Evolutionary conservation across 2,329 filamentous ascomycete genomes (phyloP), one percentile per base, ranked within the genome.

Genomic region (Arthrobotrys sphaeroides): DNA sequence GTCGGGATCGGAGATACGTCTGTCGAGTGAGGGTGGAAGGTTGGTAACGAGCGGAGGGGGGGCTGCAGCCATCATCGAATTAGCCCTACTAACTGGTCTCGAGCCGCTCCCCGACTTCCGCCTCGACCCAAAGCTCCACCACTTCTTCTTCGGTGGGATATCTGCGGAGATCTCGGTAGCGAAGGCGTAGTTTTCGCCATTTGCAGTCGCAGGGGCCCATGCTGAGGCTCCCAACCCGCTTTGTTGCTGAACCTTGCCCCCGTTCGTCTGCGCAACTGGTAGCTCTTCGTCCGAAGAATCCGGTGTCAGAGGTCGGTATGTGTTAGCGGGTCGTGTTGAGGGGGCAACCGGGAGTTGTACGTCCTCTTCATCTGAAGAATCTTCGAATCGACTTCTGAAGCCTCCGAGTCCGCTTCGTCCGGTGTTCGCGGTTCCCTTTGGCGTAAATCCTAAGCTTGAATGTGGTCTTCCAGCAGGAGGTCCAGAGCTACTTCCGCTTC

Each of bases 121-220:
- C 51, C 57, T 74, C 4, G 70, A 74, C 16, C 70, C 70, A 51
- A 74, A 74, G 26, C 45, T 68, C 70, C 70, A 74, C 70, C 70
- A 74, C 22, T 74, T 74, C 62, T 74, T 74, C 70, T 74, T 74
- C 12, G 70, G 70, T 24, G 55, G 13, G 4, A 68, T 51, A 22
- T 68, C 62, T 2, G 62, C 62, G 4, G 70, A 68, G 13, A 74
- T 62, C 2, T 57, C n/a, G 3, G 70, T 64, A 2, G 61, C 53
- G 26, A 68, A 74, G 10, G 57, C 69, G 43, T 66, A 73, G 16
- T 59, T 57, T 22, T 47, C 47, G 5, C 42, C 38, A 13, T 40
- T 47, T n/a, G 62, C 22, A 5, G 40, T 49, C n/a, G 28, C 62
- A 22, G 70, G 70, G 4, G 62, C 70, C 28, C 67, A 60, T 16